Percentiles rank a stretch among this genome's conserved stretches.
Evolutionary conservation across 495 filamentous ascomycete species (phyloP).

Genomic region (Penicillium lividum): DNA sequence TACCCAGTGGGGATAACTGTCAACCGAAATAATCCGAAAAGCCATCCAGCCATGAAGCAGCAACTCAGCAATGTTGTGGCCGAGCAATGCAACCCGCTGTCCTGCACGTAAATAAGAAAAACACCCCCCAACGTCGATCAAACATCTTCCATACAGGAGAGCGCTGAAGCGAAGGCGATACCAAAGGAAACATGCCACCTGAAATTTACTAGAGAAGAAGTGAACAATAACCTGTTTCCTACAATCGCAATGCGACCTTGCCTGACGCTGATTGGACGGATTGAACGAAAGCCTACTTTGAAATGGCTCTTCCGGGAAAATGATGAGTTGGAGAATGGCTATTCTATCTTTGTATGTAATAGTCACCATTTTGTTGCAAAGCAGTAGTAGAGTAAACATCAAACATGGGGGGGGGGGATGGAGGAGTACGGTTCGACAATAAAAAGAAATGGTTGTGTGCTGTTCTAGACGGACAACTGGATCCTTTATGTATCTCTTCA

Average conservation of each 20-base stretch:
- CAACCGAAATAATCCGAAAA: not conserved
- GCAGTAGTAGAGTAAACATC: too few relatives aligned
- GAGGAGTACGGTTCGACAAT: too few relatives aligned
- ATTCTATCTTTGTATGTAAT: too few relatives aligned
- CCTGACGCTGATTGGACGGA: not conserved
- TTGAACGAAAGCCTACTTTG: not conserved
- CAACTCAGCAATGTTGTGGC: not conserved
- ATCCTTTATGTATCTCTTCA: too few relatives aligned
- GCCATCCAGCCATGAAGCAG: not conserved
- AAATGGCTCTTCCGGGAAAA: not conserved
- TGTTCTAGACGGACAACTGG: too few relatives aligned
- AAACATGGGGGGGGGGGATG: too few relatives aligned
- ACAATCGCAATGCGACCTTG: not conserved
- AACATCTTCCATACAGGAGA: not conserved
- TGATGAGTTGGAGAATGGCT: too few relatives aligned
- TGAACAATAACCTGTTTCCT: not conserved
- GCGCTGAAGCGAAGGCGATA: not conserved
- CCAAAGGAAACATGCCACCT: not conserved
- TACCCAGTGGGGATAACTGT: not conserved
- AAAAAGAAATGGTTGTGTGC: too few relatives aligned
- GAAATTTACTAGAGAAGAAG: not conserved
- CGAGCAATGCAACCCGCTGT: not conserved
- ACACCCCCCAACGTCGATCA: not conserved
- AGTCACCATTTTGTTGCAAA: too few relatives aligned
- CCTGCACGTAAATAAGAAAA: not conserved